Base-by-base conservation (phyloP, 768 basidiomycete species). In the Phylloporus sp. region DNA sequence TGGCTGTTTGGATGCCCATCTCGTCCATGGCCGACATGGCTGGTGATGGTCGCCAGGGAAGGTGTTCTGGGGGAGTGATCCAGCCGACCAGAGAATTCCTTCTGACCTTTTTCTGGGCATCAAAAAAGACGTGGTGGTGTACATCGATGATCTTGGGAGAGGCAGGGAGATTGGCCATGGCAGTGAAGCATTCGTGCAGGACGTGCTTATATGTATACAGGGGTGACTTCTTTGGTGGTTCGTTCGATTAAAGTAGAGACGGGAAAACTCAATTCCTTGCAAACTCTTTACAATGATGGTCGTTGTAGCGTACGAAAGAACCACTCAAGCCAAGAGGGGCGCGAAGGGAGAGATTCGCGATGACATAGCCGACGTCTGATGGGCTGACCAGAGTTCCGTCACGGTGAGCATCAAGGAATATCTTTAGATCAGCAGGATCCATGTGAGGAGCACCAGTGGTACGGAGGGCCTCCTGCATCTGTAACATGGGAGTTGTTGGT, bases 221-320 rank as follows among this genome's bases (percentile, higher is more conserved):
- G 21, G 33, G 14, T 9, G 21, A 14, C 52, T 60, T 54, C 54
- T 41, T 44, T 32, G 52, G 17, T 55, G 52, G 20, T 60, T 55
- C 40, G 5, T 32, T 48, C 35, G 44, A 48, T 21, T 50, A 54
- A 35, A 50, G 36, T 44, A 23, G 33, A 22, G 33, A 42, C 13
- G 27, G 27, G 26, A 20, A 27, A 44, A 36, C 38, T 65, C 34
- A 65, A 46, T 56, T 53, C 56, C 58, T 61, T 53, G 76, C 70
- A 63, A 79, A 86, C 9, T 73, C 69, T 59, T 69, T 72, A 64
- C 85, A 87, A 51, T 79, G 79, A 21, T 82, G 81, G 20, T 78
- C 76, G 58, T 89, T 78, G 89, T 91, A 95, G 57, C 73, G 81
- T 44, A 94, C 70, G 60, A 92, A 97, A 57, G 81, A 69, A 20